These are phyloP conservation scores for Hortaea sp. DNA, from an alignment of 2,329 filamentous ascomycete genomes.

Conservation along the genomic window DNA sequence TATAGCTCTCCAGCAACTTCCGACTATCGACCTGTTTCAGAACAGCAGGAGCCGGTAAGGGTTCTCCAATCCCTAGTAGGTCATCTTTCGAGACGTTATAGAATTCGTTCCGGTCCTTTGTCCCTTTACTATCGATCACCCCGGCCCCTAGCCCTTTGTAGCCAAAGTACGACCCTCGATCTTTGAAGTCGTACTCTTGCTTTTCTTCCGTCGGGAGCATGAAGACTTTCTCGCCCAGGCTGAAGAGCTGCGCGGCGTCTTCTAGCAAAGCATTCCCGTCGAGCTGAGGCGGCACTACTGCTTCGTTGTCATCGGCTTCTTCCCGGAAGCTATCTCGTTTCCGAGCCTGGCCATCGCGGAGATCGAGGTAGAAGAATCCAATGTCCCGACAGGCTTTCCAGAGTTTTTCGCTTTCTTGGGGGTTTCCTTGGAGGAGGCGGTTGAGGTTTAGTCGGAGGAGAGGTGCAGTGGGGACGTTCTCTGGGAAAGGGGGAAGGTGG, in stretches of 20 bases:
- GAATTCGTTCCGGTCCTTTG: conserved; percentile 42
- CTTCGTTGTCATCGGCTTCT: background rate
- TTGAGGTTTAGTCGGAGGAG: conserved; percentile 29
- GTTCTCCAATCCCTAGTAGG: conserved; percentile 31
- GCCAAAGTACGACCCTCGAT: conserved; percentile 42
- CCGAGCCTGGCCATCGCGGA: conserved; percentile 19
- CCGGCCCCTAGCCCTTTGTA: conserved; percentile 27
- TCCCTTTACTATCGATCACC: conserved; percentile 39
- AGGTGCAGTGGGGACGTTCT: conserved; percentile 30
- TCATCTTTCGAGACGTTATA: conserved; percentile 44
- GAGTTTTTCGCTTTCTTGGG: conserved; percentile 26
- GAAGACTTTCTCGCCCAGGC: conserved; percentile 36
- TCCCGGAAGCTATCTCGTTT: conserved; percentile 6
- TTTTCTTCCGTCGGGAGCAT: conserved; percentile 41
- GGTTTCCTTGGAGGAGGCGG: conserved; percentile 24
- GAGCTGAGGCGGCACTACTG: background rate
- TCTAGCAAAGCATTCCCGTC: conserved; percentile 27
- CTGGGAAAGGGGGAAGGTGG: conserved; percentile 29
- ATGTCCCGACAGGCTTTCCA: conserved; percentile 34
- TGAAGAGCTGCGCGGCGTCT: conserved; percentile 37
- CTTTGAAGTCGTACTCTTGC: conserved; percentile 43
- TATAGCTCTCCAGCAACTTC: conserved; percentile 32
- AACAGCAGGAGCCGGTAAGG: conserved; percentile 33
- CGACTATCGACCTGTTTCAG: conserved; percentile 28
- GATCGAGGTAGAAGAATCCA: conserved; percentile 47